Conservation (phyloP, 371 early-diverging fungal genomes). For the Circinella umbellata region DNA sequence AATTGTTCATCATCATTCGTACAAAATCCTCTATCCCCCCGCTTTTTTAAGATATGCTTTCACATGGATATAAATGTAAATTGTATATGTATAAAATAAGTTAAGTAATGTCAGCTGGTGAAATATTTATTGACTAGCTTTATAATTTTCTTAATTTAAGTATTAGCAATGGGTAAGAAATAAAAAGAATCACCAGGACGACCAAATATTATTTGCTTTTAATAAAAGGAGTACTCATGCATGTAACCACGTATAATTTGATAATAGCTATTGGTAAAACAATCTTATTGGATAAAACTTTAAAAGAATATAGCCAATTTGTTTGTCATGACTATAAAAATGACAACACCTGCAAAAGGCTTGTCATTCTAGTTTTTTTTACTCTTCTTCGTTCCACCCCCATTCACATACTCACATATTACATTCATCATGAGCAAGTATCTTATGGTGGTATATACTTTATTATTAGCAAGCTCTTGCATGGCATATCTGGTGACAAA, state of each 20-base stretch:
- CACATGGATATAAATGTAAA: not conserved
- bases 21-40: too few species aligned
- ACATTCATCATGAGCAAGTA: not conserved
- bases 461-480: not conserved
- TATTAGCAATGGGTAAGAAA: too few species aligned
- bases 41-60: not conserved
- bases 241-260: too few species aligned
- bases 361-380: not conserved
- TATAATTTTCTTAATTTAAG: too few species aligned
- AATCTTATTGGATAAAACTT: not conserved
- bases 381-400: not conserved
- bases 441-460: not conserved
- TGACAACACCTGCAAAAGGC: not conserved
- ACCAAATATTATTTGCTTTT: too few species aligned
- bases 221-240: too few species aligned
- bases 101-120: too few species aligned
- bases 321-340: slow-evolving; percentile 6
- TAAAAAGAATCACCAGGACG: not conserved
- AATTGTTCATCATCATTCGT: not conserved
- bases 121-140: too few species aligned
- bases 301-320: not conserved
- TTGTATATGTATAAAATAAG: too few species aligned
- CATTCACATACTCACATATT: too few species aligned
- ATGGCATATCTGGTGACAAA: not conserved
- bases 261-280: not conserved